Evolutionary conservation across 2,329 filamentous ascomycete genomes (phyloP).

Genomic region (Aspergillus fischeri): DNA sequence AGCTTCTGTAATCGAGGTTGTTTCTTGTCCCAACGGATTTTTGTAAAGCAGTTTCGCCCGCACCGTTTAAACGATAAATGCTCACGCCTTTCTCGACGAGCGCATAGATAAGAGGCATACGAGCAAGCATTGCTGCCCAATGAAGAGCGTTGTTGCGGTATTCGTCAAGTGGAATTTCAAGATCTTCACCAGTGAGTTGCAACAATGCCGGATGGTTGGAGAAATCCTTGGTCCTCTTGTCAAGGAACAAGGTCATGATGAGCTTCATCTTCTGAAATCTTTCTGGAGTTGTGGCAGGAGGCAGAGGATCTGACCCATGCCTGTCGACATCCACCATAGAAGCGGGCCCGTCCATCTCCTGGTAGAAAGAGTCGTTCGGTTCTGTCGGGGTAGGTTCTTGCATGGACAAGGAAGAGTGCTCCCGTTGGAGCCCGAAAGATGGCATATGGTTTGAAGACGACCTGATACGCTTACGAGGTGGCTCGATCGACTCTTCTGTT

Average conservation of each 20-base stretch:
- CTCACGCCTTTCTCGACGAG: constrained; percentile 81
- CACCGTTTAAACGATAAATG: constrained; percentile 80
- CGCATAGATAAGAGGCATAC: constrained; percentile 74
- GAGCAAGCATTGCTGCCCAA: constrained; percentile 91
- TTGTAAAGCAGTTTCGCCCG: constrained; percentile 89
- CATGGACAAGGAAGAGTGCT: constrained; percentile 33
- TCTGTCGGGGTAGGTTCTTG: constrained; percentile 43
- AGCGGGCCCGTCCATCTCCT: constrained; percentile 33
- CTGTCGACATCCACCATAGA: constrained; percentile 28
- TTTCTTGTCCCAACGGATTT: constrained; percentile 91
- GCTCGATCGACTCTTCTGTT: constrained; percentile 61
- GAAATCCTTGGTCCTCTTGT: constrained; percentile 65
- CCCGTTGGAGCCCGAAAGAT: constrained; percentile 32
- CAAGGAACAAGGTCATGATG: constrained; percentile 78
- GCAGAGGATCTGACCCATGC: constrained; percentile 40
- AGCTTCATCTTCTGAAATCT: constrained; percentile 76
- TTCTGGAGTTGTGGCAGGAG: constrained; percentile 55
- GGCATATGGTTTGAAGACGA: constrained; percentile 49
- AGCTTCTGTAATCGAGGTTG: constrained; percentile 84
- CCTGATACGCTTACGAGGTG: constrained; percentile 72
- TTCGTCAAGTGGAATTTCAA: constrained; percentile 88
- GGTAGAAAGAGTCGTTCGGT: constrained; percentile 45
- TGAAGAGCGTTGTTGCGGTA: constrained; percentile 84
- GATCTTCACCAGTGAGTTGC: constrained; percentile 70
- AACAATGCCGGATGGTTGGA: constrained; percentile 72